Conservation (phyloP, 495 filamentous ascomycete genomes). For the Tuber aestivum region DNA sequence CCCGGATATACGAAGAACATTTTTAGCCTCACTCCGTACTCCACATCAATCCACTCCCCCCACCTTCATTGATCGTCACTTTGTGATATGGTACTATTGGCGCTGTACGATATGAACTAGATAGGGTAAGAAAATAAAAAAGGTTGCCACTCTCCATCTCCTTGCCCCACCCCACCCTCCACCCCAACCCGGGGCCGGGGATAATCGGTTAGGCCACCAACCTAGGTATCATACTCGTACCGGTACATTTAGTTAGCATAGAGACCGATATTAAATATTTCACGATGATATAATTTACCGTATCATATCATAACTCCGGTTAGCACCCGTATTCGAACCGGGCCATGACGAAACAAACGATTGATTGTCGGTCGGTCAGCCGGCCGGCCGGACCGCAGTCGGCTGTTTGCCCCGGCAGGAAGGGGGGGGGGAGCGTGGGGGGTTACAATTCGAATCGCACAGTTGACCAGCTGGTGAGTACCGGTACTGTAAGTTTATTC, state of each 20-base stretch:
- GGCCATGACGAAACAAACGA: neutral
- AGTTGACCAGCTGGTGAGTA: neutral
- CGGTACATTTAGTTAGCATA: neutral
- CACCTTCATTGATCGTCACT: neutral
- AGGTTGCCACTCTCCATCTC: neutral
- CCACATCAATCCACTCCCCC: neutral
- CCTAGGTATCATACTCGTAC: no score
- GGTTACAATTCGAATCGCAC: neutral
- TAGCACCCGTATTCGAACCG: neutral
- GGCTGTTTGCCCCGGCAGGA: no score
- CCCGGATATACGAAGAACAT: neutral
- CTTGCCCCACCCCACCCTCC: neutral
- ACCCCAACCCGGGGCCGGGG: neutral
- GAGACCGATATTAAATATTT: neutral
- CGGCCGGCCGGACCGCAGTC: no score
- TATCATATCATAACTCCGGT: neutral
- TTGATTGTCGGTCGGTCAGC: no score
- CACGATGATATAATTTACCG: neutral
- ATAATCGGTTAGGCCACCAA: neutral
- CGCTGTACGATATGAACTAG: neutral
- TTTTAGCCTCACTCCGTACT: neutral
- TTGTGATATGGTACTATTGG: neutral
- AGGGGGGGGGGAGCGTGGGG: no score
- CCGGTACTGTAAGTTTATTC: neutral
- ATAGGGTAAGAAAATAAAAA: neutral